Conservation (phyloP, 2,329 filamentous ascomycete genomes). For the Fusarium mexicanum region DNA sequence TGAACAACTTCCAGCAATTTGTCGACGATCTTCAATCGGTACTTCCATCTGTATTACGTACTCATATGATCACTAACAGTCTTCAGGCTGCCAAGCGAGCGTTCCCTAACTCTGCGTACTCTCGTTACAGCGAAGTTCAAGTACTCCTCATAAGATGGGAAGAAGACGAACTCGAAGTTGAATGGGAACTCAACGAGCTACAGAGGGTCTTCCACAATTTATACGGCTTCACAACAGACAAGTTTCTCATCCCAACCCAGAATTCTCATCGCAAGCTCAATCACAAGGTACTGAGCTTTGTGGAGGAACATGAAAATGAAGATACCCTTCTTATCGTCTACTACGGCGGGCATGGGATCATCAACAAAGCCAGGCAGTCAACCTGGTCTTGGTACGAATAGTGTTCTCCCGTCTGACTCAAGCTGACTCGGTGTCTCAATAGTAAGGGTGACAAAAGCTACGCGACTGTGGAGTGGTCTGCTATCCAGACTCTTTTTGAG, state of each 20-base stretch:
- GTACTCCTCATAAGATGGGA: conserved; percentile 42
- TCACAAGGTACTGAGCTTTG: conserved; percentile 36
- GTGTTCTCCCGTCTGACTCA: not conserved
- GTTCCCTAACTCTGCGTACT: conserved; percentile 42
- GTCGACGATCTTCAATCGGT: conserved; percentile 38
- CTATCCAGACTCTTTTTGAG: conserved; percentile 42
- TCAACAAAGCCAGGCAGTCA: conserved; percentile 41
- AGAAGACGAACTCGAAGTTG: conserved; percentile 42
- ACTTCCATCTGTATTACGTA: not conserved
- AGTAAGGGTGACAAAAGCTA: conserved; percentile 39
- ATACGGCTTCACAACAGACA: conserved; percentile 37
- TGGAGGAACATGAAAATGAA: conserved; percentile 42
- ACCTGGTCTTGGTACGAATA: conserved; percentile 41
- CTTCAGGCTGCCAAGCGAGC: conserved; percentile 37
- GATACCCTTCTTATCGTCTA: conserved; percentile 42
- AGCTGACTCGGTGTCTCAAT: conserved; percentile 26
- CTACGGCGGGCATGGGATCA: conserved; percentile 40
- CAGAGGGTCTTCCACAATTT: conserved; percentile 30
- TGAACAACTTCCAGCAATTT: conserved; percentile 36
- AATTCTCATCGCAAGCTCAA: conserved; percentile 42
- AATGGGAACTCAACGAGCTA: conserved; percentile 37
- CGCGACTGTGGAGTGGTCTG: conserved; percentile 43
- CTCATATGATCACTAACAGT: not conserved
- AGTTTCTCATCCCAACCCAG: conserved; percentile 38
- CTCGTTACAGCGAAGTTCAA: conserved; percentile 40